Conservation (phyloP, 495 filamentous ascomycete genomes). For the Schizothecium vesticola region DNA sequence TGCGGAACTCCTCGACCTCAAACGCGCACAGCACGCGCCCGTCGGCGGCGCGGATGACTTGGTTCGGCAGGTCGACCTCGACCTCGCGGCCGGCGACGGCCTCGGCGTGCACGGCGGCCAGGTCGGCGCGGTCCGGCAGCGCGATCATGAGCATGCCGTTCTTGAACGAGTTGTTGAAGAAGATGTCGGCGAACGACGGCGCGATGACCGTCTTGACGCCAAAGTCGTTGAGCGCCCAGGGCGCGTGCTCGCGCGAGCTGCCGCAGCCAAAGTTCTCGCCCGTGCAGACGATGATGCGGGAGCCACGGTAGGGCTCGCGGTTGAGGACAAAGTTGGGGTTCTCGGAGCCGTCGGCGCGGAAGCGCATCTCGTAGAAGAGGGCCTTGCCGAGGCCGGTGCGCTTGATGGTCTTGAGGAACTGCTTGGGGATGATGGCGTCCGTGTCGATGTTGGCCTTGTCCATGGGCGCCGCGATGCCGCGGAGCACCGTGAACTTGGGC, state of each 20-base stretch:
- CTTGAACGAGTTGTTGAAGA: constrained; percentile 99
- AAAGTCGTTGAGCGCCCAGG: constrained; percentile 95
- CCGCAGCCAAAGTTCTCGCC: constrained; percentile 96
- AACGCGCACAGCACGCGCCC: constrained; percentile 70
- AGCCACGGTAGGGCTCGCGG: constrained; percentile 72
- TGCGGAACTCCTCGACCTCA: constrained; percentile 85
- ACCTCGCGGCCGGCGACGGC: constrained; percentile 78
- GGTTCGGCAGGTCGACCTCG: constrained; percentile 84
- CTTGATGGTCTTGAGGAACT: constrained; percentile 99
- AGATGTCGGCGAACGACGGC: constrained; percentile 91
- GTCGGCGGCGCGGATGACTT: constrained; percentile 69
- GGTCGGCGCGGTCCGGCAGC: constrained; percentile 59
- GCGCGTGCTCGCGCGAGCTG: constrained; percentile 88
- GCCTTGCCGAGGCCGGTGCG: constrained; percentile 86
- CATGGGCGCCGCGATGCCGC: constrained; percentile 84
- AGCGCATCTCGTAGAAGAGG: constrained; percentile 81
- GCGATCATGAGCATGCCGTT: constrained; percentile 95
- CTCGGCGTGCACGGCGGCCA: constrained; percentile 71
- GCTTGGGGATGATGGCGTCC: constrained; percentile 97
- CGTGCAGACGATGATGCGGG: constrained; percentile 91
- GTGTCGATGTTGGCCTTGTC: constrained; percentile 90
- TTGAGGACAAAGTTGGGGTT: constrained; percentile 85
- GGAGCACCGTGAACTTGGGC: constrained; percentile 73
- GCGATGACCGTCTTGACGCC: constrained; percentile 93
- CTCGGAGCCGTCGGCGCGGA: constrained; percentile 60